Evolutionary conservation across 306 rosid species (phyloP), one percentile per base, ranked within the genome.

Genomic region (Corylus avellana): DNA sequence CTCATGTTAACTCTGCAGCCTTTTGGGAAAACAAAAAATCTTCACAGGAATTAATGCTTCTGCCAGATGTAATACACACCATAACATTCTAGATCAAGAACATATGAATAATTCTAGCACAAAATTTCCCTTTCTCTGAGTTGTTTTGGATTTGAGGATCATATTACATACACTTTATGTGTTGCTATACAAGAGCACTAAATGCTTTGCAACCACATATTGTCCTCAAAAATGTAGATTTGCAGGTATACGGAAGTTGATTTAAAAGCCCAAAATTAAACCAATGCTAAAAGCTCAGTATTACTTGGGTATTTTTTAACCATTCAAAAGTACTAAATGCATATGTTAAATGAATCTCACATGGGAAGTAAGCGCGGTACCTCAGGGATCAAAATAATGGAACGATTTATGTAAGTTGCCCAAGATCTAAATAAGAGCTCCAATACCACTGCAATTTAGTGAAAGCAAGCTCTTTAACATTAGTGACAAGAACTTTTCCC

Each of bases 381-480:
- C 99, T 95, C 98, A 0, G 99, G 98, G 12, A 94, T 95, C 76
- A 95, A 93, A 85, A 95, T 86, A 64, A 95, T 91, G 47, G 99
- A 93, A 48, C 94, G 97, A 75, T 95, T 95, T 73, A 95, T 90
- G 84, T 85, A 90, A 1, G 89, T 90, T 49, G 91, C 91, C 99
- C 97, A 95, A 46, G 96, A 95, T 84, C 84, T 95, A 85, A 95
- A 95, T 77, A 95, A 85, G 86, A 87, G 99, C 98, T 82, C 99
- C 99, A 75, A 92, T 93, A 49, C 99, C 98, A 81, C 98, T 95
- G 90, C 79, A 83, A 82, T 85, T 58, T 53, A 72, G 51, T 32
- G 16, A 83, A 79, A 37, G 61, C 14, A 58, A 51, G 75, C 72
- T 78, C 70, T 56, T 54, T 47, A 63, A 77, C 12, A 70, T 75